These are phyloP conservation scores for Talaromyces sp. DNA, from an alignment of 2,329 filamentous ascomycete species.

Conservation along the genomic window DNA sequence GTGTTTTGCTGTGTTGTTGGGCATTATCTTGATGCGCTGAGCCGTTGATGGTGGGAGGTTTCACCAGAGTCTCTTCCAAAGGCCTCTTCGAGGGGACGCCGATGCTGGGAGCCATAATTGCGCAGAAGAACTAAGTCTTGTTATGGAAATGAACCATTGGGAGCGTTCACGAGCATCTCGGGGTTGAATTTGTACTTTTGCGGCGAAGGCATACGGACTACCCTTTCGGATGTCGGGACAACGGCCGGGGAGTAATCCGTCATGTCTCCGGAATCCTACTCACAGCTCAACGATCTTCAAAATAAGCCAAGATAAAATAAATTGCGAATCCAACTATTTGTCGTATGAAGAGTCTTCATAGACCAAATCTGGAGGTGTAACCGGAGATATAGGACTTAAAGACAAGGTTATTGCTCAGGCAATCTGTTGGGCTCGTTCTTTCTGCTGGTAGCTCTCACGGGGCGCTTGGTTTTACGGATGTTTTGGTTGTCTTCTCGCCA, in stretches of 20 bases:
- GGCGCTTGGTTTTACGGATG: too few relatives aligned
- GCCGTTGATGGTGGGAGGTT: neutral
- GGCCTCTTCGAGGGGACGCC: neutral
- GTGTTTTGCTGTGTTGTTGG: neutral
- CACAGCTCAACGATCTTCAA: neutral
- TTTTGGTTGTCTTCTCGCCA: too few relatives aligned
- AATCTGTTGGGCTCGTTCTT: neutral
- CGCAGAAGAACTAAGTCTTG: neutral
- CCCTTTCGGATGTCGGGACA: neutral
- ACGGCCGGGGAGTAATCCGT: neutral
- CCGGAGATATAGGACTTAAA: neutral
- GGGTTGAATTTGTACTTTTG: neutral
- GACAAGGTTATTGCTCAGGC: too few relatives aligned
- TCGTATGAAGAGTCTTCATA: neutral
- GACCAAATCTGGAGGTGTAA: neutral
- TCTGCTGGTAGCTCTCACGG: too few relatives aligned
- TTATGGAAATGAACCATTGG: too few relatives aligned
- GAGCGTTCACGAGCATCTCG: neutral
- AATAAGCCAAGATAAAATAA: neutral
- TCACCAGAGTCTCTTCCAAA: neutral
- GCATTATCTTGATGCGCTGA: neutral
- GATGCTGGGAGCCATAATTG: neutral
- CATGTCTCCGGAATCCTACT: neutral
- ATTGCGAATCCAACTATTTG: neutral
- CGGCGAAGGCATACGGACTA: neutral